Percentiles rank a stretch among this genome's conserved stretches.
Conservation (phyloP, 164 flowering plant species). For the Euptelea pleiosperma region DNA sequence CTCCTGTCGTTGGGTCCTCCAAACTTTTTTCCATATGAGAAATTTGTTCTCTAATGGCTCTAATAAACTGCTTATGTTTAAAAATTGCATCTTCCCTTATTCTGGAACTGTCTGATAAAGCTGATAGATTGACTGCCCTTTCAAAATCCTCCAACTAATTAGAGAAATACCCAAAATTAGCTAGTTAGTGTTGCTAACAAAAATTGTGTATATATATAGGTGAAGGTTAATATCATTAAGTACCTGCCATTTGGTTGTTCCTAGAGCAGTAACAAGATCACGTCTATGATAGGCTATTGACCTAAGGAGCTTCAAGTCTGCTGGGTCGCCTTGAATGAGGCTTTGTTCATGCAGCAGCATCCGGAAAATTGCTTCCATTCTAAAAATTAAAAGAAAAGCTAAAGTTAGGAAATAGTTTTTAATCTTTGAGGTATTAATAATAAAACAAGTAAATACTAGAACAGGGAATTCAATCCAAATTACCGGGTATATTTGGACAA, state of each 20-base stretch:
- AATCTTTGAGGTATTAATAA: too few species aligned
- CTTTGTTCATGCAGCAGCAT: constrained; percentile 46
- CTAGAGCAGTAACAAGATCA: constrained; percentile 51
- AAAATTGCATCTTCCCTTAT: constrained; percentile 30
- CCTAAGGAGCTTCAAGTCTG: constrained; percentile 34
- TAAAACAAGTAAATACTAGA: neutral
- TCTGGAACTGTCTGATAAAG: constrained; percentile 21
- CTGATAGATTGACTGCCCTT: constrained; percentile 35
- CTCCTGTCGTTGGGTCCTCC: constrained; percentile 21
- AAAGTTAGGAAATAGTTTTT: too few species aligned
- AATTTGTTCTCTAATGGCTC: constrained; percentile 49
- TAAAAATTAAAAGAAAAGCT: constrained; percentile 15
- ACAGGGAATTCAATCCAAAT: neutral
- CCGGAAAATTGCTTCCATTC: constrained; percentile 56
- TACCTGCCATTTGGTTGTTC: constrained; percentile 68
- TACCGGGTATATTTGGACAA: neutral
- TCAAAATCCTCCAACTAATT: constrained; percentile 59
- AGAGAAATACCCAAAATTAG: constrained; percentile 1
- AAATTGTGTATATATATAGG: neutral
- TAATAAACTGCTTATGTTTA: constrained; percentile 44
- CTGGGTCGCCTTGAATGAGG: constrained; percentile 32
- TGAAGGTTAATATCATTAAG: neutral
- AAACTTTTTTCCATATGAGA: constrained; percentile 33
- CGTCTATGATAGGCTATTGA: constrained; percentile 48
- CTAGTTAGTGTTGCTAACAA: neutral